Percentiles rank a stretch among this genome's conserved stretches.
These are phyloP conservation scores for Chimonanthus praecox DNA, from an alignment of 164 flowering plant species.

Conservation along the genomic window DNA sequence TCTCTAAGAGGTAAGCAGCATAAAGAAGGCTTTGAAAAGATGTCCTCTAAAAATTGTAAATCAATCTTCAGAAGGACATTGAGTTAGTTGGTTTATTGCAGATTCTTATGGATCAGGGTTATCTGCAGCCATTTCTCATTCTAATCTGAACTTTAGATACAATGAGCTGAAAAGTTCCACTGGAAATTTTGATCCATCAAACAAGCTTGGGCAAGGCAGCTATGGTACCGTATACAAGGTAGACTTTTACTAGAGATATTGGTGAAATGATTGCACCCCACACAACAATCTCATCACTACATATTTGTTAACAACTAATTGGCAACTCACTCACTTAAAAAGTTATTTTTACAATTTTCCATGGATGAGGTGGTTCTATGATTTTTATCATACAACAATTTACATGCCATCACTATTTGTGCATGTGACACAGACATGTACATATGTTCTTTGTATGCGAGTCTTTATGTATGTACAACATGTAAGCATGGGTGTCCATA, in stretches of 20 bases:
- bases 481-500: no score
- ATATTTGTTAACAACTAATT: no score
- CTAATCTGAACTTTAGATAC: conserved; percentile 10
- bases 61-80: background rate
- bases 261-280: background rate
- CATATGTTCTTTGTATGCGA: no score
- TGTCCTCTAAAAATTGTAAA: background rate
- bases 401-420: no score
- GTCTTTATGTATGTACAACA: no score
- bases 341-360: no score
- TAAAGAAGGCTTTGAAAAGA: background rate
- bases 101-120: conserved; percentile 6
- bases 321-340: no score
- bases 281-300: background rate
- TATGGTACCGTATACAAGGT: conserved; percentile 79
- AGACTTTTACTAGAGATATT: background rate
- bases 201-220: conserved; percentile 83
- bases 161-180: conserved; percentile 11
- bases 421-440: no score
- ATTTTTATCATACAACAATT: background rate
- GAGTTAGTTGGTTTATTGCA: conserved; percentile 1
- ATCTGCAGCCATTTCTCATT: conserved; percentile 3
- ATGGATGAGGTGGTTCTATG: background rate
- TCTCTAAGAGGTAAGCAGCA: conserved; percentile 9
- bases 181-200: conserved; percentile 18